Conservation (phyloP, 805 yeast genomes). For the Nakazawaea pomicola region DNA sequence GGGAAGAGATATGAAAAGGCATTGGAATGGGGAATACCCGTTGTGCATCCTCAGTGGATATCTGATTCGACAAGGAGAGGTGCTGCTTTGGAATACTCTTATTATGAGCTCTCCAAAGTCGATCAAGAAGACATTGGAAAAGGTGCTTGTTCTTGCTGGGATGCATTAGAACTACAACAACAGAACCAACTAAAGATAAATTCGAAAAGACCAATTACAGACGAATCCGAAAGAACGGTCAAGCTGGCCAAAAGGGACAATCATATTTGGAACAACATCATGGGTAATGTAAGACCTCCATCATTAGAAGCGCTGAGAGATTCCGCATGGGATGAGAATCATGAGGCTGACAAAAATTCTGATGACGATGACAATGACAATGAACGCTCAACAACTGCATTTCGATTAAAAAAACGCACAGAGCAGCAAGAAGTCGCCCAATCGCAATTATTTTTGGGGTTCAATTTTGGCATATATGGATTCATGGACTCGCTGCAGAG, state of each 20-base stretch:
- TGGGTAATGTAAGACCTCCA: constrained; percentile 11
- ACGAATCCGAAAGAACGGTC: constrained; percentile 8
- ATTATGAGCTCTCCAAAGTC: constrained; percentile 30
- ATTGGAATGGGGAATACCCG: constrained; percentile 46
- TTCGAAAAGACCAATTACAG: constrained; percentile 4
- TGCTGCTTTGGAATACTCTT: constrained; percentile 34
- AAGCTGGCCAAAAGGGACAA: constrained; percentile 10
- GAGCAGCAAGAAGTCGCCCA: constrained; percentile 6
- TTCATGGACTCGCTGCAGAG: constrained; percentile 32
- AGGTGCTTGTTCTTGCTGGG: constrained; percentile 35
- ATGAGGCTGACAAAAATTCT: constrained; percentile 3
- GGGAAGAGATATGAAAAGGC: constrained; percentile 54
- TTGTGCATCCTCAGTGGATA: constrained; percentile 48
- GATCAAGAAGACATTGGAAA: constrained; percentile 19
- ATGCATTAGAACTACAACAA: constrained; percentile 16
- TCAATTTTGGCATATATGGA: constrained; percentile 37
- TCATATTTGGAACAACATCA: constrained; percentile 14
- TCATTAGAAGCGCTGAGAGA: background rate
- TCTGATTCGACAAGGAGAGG: constrained; percentile 40
- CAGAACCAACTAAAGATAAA: too few species aligned
- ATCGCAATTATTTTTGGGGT: constrained; percentile 33
- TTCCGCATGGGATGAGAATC: constrained; percentile 20
- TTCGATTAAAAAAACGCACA: background rate
- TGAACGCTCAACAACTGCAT: background rate
- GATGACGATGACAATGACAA: constrained; percentile 3